These are phyloP conservation scores for Inga leiocalycina DNA, from an alignment of 306 rosid species.

Conservation along the genomic window DNA sequence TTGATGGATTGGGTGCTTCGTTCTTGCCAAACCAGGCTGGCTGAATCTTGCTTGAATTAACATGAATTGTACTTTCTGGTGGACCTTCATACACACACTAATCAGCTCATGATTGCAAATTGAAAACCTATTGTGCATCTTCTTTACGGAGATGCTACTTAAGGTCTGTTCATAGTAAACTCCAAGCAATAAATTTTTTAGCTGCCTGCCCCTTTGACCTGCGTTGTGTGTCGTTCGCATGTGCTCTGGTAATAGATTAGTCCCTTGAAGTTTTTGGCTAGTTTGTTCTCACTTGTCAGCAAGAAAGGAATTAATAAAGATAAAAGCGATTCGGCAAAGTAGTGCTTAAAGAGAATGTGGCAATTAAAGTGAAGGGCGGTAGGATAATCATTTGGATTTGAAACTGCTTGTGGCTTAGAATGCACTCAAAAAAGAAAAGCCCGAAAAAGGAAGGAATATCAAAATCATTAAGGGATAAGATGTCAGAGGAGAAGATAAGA, in stretches of 20 bases:
- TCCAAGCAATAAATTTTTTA: not conserved
- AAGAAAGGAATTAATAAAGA: not conserved
- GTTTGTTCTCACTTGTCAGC: not conserved
- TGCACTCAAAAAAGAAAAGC: slow-evolving; percentile 28
- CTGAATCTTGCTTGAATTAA: not conserved
- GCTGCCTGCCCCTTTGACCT: not conserved
- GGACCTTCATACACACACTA: not conserved
- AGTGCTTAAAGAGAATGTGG: not conserved
- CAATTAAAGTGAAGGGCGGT: not conserved
- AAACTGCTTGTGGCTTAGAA: slow-evolving; percentile 33
- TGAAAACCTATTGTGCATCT: not conserved
- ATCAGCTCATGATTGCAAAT: not conserved
- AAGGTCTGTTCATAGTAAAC: not conserved
- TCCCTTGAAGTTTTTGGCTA: not conserved
- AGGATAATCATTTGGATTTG: slow-evolving; percentile 29
- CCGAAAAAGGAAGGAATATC: not conserved
- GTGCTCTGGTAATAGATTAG: not conserved
- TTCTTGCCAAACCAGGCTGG: not conserved
- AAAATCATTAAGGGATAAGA: slow-evolving; percentile 17
- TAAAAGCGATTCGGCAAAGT: not conserved
- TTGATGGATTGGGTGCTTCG: not conserved
- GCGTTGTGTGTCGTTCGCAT: not conserved
- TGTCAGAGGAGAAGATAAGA: slow-evolving; percentile 10
- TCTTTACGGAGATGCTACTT: not conserved
- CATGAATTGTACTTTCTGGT: not conserved